Base-by-base conservation (phyloP, 1,284 basidiomycete species). In the Phellinidium pouzarii region DNA sequence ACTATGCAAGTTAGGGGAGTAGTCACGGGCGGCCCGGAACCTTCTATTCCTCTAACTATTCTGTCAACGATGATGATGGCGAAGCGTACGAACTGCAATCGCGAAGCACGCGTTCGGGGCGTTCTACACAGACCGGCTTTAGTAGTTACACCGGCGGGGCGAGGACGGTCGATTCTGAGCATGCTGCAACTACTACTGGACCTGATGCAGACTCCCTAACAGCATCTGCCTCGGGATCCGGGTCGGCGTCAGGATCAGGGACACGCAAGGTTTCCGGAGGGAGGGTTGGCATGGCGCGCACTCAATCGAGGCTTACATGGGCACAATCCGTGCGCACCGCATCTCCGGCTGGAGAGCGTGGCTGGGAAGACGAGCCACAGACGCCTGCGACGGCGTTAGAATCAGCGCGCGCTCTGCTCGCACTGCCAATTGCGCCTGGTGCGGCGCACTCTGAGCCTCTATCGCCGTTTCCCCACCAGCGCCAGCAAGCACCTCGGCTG, bases 51-150 rank as follows among this genome's bases (percentile, higher is more conserved):
- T 48, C 37, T 26, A 49, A 40, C 40, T 53, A 53, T 20, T 44
- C 25, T 22, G 38, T 22, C 27, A 29, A 44, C 26, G 53, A 40
- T 8, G 53, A 50, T 6, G 42, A 44, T 23, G 42, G 29, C 2
- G 53, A 45, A 14, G 23, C 48, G 4, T 50, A 50, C 25, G 41
- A 49, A 48, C 42, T 50, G 19, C 53, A 44, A 19, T 49, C 47
- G 3, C 26, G 27, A 4, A 54, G 48, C 31, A 50, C 48, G 17
- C 51, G 51, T 3, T 46, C 50, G 29, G 50, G 50, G 29, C 7
- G 29, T n/a, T 44, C 46, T 7, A 22, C 52, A n/a, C 46, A 26
- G 22, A 38, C 52, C 26, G 40, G 47, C 11, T 25, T 44, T 17
- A 54, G 38, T 20, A 23, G 27, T 11, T 8, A 8, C 11, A 20